Base-by-base conservation (phyloP, 1,284 basidiomycete genomes). In the Ustilago tritici region DNA sequence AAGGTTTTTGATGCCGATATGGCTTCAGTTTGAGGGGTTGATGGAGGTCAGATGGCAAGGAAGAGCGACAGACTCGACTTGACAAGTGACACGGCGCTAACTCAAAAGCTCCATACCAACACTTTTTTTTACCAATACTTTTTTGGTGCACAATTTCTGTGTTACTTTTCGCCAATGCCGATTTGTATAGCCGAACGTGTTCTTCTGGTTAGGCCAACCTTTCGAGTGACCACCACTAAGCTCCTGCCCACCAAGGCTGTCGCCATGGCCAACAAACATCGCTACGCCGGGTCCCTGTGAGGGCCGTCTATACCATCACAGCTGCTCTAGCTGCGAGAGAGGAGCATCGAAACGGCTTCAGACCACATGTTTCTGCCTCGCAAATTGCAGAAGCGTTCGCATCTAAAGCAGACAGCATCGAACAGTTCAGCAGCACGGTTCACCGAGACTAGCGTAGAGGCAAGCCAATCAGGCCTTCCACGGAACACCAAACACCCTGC, bases 341-440 rank as follows among this genome's bases (percentile, higher is more conserved):
- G 43, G 3, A 46, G 43, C 43, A 19, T 2, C 17, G 19, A 31
- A 12, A 56, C 11, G 17, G 35, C 54, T 8, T 4, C 28, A 31
- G 54, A 31, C 38, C 9, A 49, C 5, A 73, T 73, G 70, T 73
- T 73, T 32, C 31, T 73, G 50, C 70, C 70, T 15, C 65, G 70
- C 19, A 73, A 73, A 55, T 61, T 73, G 54, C 65, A 73, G 43
- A 68, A 61, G 31, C 65, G 61, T 6, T 23, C 32, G 12, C 65
- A 65, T 28, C 10, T 54, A 0, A 31, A 54, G 35, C 47, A 38
- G 12, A 56, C 31, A 43, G 9, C 61, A 31, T 19, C 19, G 17
- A 28, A 19, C 19, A 19, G 19, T 19, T 19, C 19, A 19, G 19
- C 38, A 34, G 15, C 40, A 41, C 40, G 17, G 4, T 19, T 11